Percentiles rank a stretch among this genome's conserved stretches.
Evolutionary conservation across 345 rosid genomes (phyloP).

Genomic region (Syzygium oleosum): DNA sequence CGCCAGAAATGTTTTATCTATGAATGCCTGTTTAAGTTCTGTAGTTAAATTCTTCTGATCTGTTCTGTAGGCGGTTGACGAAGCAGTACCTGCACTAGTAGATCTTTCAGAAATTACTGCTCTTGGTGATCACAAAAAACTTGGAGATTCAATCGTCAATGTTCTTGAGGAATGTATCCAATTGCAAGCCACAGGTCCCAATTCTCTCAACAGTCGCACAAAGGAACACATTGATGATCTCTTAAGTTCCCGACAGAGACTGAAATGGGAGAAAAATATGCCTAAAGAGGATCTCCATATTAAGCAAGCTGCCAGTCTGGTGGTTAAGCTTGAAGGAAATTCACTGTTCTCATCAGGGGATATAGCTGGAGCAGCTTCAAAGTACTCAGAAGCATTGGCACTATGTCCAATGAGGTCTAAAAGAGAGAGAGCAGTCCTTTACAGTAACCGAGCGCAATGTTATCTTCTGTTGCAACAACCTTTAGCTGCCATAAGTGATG

Average conservation of each 20-base stretch:
- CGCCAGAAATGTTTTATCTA: neutral
- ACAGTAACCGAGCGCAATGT: slow-evolving; percentile 96
- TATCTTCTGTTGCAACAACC: slow-evolving; percentile 94
- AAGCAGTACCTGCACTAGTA: slow-evolving; percentile 71
- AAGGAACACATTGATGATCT: slow-evolving; percentile 75
- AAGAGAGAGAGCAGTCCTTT: slow-evolving; percentile 91
- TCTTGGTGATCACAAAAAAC: slow-evolving; percentile 89
- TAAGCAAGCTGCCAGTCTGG: slow-evolving; percentile 91
- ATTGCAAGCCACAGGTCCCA: slow-evolving; percentile 44
- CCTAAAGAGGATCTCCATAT: slow-evolving; percentile 98
- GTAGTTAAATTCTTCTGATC: neutral
- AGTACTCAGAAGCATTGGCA: slow-evolving; percentile 87
- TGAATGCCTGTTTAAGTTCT: neutral
- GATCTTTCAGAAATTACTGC: slow-evolving; percentile 79
- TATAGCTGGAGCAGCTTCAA: slow-evolving; percentile 78
- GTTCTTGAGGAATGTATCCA: slow-evolving; percentile 78
- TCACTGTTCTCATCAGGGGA: slow-evolving; percentile 93
- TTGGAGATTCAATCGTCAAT: slow-evolving; percentile 72
- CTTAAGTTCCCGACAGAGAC: slow-evolving; percentile 54
- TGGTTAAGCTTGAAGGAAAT: slow-evolving; percentile 97
- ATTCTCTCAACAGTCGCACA: slow-evolving; percentile 35
- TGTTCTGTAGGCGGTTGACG: slow-evolving; percentile 50
- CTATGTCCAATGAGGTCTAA: slow-evolving; percentile 92
- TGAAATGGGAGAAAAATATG: slow-evolving; percentile 91
- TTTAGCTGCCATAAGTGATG: slow-evolving; percentile 83